These are phyloP conservation scores for Podospora pseudoanserina DNA, from an alignment of 495 filamentous ascomycete genomes.

Conservation along the genomic window DNA sequence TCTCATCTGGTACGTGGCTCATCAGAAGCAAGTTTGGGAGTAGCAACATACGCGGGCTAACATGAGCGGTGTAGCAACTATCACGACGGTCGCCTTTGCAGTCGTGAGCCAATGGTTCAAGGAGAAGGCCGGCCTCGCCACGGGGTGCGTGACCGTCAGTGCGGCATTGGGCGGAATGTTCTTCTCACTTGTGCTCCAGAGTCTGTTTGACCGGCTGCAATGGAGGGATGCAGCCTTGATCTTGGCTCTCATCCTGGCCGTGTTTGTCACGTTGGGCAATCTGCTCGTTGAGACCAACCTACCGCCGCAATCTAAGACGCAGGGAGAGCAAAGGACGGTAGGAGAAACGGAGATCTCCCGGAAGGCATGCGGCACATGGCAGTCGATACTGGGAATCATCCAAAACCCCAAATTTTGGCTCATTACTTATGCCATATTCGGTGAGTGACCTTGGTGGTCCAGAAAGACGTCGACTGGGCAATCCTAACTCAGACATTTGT, in stretches of 20 bases:
- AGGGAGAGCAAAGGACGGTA: not conserved
- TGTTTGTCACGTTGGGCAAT: conserved; percentile 20
- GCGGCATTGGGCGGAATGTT: conserved; percentile 32
- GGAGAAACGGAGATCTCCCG: not conserved
- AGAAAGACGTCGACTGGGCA: not conserved
- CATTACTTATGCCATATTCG: conserved; percentile 25
- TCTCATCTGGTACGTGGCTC: conserved; percentile 20
- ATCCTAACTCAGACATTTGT: conserved; percentile 1
- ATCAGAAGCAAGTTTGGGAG: not conserved
- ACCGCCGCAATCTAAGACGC: not conserved
- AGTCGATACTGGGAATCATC: conserved; percentile 10
- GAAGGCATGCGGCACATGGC: not conserved
- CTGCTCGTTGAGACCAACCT: conserved; percentile 27
- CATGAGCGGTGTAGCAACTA: conserved; percentile 18
- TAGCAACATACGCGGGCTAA: conserved; percentile 1
- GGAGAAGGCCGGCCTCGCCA: conserved; percentile 19
- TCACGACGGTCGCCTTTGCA: conserved; percentile 29
- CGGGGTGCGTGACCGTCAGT: conserved; percentile 28
- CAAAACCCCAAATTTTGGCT: conserved; percentile 28
- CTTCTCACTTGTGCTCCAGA: conserved; percentile 30
- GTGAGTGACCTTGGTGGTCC: conserved; percentile 15
- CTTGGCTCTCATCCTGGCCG: conserved; percentile 19
- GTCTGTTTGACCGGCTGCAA: conserved; percentile 22
- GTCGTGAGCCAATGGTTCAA: conserved; percentile 32
- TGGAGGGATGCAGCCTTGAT: conserved; percentile 21